Percentiles rank a stretch among this genome's conserved stretches.
Evolutionary conservation across 805 yeast genomes (phyloP).

Genomic region (Yamadazyma scolyti): DNA sequence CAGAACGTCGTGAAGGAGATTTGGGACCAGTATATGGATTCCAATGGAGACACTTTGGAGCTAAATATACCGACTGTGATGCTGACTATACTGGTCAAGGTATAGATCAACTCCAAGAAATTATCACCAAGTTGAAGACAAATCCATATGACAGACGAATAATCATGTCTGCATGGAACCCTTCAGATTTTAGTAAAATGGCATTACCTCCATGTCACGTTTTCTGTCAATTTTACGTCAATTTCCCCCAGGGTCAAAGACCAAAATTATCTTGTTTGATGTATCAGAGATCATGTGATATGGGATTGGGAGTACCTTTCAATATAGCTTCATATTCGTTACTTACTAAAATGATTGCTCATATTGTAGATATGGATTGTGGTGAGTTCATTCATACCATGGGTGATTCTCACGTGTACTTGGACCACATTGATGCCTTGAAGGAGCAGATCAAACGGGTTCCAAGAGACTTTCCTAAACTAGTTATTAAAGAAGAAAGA

Average conservation of each 20-base stretch:
- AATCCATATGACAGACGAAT: conserved; percentile 95
- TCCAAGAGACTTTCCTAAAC: conserved; percentile 79
- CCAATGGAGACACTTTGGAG: conserved; percentile 99
- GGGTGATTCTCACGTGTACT: conserved; percentile 96
- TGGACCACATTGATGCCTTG: conserved; percentile 89
- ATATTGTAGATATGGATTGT: conserved; percentile 89
- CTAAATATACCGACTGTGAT: conserved; percentile 82
- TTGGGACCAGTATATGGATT: conserved; percentile 98
- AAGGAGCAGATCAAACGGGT: conserved; percentile 70
- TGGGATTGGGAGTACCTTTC: conserved; percentile 99
- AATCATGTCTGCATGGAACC: conserved; percentile 97
- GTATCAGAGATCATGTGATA: conserved; percentile 97
- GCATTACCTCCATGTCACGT: conserved; percentile 99
- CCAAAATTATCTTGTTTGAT: conserved; percentile 82
- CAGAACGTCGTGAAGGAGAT: conserved; percentile 84
- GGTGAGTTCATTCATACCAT: conserved; percentile 93
- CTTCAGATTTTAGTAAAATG: conserved; percentile 90
- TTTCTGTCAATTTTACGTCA: conserved; percentile 91
- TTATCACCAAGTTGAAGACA: conserved; percentile 73
- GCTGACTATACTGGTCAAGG: conserved; percentile 87
- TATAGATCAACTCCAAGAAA: conserved; percentile 79
- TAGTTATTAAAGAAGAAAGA: conserved; percentile 60
- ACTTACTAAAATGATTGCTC: conserved; percentile 91
- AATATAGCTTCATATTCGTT: conserved; percentile 96
- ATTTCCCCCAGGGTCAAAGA: conserved; percentile 54